Evolutionary conservation across 208 protist genomes (phyloP), one percentile per base, ranked within the genome.

Genomic region (Trypanosoma rangeli): DNA sequence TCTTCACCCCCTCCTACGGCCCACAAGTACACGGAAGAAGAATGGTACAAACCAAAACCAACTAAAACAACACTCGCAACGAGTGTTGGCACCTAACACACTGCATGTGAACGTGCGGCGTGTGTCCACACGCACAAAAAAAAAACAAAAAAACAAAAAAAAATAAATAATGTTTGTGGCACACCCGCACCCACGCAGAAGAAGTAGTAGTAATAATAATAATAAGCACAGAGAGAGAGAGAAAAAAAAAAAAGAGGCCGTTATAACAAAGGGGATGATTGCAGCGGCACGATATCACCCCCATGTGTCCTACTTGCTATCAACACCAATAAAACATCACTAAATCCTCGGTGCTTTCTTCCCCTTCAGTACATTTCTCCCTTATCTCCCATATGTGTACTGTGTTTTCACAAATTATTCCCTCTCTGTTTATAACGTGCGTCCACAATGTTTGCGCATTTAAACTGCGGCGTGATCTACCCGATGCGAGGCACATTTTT

Each of bases 201-300:
- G n/a, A 24, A 26, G 44, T 29, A 56, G 24, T 29, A 29, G 59
- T 46, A 58, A 64, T 26, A 63, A 69, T 31, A 50, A 29, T 55
- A 63, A 63, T 54, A 59, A 66, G 31, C 33, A 67, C 39, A 64
- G 16, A 64, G 29, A 70, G 24, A 63, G 33, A 54, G 3, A 44
- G 42, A 54, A 5, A 65, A 57, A 60, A 35, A 52, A 69, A 10
- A 60, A 60, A 59, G 52, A 16, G 35, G 12, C 28, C 9, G 20
- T 52, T 24, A 54, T 49, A n/a, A n/a, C n/a, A 7, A 44, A 4
- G 56, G 24, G 26, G 31, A 22, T 18, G 29, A 64, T 22, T 16
- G 18, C 24, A 37, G 60, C n/a, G 28, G 0, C 35, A 53, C 13
- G 18, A 37, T 7, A 2, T 37, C 33, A 37, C 42, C 42, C 2